These are phyloP conservation scores for Xylaria venustula DNA, from an alignment of 495 filamentous ascomycete species.

Conservation along the genomic window DNA sequence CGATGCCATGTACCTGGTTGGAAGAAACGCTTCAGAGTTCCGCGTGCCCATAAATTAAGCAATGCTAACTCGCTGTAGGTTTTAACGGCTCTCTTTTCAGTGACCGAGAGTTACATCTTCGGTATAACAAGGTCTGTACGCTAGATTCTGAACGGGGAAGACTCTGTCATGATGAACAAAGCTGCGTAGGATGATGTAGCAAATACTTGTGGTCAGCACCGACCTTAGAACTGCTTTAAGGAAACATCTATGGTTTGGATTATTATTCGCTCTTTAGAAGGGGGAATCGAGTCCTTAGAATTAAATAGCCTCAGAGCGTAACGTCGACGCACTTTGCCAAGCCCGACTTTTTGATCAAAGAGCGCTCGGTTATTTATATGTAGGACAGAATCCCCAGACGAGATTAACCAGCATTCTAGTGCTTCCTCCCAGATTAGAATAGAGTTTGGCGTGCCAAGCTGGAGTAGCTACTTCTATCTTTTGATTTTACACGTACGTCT, in stretches of 20 bases:
- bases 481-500: too few species aligned
- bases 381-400: slow-evolving; percentile 29
- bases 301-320: background rate
- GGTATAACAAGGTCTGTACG: too few species aligned
- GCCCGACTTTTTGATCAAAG: slow-evolving; percentile 18
- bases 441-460: background rate
- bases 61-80: background rate
- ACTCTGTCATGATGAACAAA: background rate
- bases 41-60: background rate
- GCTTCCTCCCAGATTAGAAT: background rate
- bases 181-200: background rate
- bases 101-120: background rate
- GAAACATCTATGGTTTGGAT: too few species aligned
- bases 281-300: too few species aligned
- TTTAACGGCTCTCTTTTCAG: too few species aligned
- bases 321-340: background rate
- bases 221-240: background rate
- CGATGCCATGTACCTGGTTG: background rate
- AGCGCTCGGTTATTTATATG: slow-evolving; percentile 30
- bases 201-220: slow-evolving; percentile 7
- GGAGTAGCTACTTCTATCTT: too few species aligned
- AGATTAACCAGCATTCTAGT: slow-evolving; percentile 31
- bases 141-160: slow-evolving; percentile 2
- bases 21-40: background rate
- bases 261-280: too few species aligned